A percentile compares a stretch with the other conserved stretches of the same genome.
phyloP scores from a whole-genome alignment of 2,329 filamentous ascomycete genomes.

The Fusarium continuum region DNA sequence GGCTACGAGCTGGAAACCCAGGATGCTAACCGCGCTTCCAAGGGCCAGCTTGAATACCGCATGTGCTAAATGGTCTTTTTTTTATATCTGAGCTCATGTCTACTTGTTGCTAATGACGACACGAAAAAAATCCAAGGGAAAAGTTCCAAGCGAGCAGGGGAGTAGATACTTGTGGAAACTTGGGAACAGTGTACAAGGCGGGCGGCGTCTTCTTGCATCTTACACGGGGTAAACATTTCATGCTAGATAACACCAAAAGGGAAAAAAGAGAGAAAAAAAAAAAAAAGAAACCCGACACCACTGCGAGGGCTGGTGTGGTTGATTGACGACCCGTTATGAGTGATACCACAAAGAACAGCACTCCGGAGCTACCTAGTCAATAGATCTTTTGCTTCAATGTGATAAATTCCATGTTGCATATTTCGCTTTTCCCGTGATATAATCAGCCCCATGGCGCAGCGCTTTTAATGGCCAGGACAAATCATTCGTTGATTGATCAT shows the following conservation, averaged over 20 bases:
- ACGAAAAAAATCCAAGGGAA: constrained; percentile 28
- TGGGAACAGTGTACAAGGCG: constrained; percentile 37
- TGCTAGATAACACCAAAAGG: no score
- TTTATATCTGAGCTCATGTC: constrained; percentile 1
- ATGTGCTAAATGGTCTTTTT: constrained; percentile 63
- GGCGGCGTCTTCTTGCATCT: constrained; percentile 43
- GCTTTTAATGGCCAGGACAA: no score
- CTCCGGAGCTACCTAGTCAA: constrained; percentile 43
- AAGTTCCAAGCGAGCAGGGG: constrained; percentile 3
- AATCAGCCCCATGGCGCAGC: no score
- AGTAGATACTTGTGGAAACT: constrained; percentile 33
- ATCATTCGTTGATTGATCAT: constrained; percentile 11
- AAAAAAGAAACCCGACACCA: constrained; percentile 26
- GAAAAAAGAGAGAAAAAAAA: no score
- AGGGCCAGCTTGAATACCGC: constrained; percentile 82
- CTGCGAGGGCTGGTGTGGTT: constrained; percentile 34
- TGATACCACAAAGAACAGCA: constrained; percentile 43
- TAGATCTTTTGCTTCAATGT: constrained; percentile 42
- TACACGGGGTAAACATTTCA: constrained; percentile 29
- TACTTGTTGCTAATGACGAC: constrained; percentile 41
- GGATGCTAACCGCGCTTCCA: constrained; percentile 73
- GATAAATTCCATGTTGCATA: background rate
- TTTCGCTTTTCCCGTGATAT: no score
- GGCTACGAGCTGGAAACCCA: constrained; percentile 81
- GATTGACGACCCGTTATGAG: constrained; percentile 43